Evolutionary conservation across 345 rosid genomes (phyloP), one percentile per base, ranked within the genome.

Genomic region (Lumnitzera racemosa): DNA sequence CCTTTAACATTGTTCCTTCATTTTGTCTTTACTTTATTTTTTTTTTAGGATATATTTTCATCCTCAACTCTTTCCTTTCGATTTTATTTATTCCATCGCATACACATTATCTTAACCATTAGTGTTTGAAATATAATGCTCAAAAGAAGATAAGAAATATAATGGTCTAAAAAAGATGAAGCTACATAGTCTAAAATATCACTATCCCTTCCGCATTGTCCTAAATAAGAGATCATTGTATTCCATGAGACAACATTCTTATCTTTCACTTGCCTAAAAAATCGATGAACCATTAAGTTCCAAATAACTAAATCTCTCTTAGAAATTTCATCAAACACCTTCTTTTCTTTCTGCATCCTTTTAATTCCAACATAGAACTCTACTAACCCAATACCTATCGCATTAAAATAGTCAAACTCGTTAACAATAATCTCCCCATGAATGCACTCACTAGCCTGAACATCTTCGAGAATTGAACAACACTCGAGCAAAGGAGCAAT

Each of bases 211-310:
- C 70, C 65, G 27, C 49, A 17, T 56, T 67, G 64, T 36, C 70
- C 64, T 52, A 67, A 60, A 54, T 65, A 67, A 13, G 70, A 67
- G 16, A 67, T 59, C 41, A 59, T 50, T 13, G 65, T 59, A 61
- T 60, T 67, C 70, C 70, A 59, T 6, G 70, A 67, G 53, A 55
- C 70, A 49, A 59, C 53, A 59, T 67, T 67, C 59, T 41, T 59
- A 17, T 53, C 48, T 0, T 51, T 36, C 70, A 67, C 59, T 24
- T 59, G 31, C 24, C 1, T 20, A 20, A 20, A 20, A 20, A 67
- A 53, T 24, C 70, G 60, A 23, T 50, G 59, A 49, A 67, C 60
- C 59, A 67, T 53, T 49, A 67, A 29, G 59, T 67, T 67, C 59
- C 70, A 67, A 36, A 23, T 65, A 47, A 67, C 49, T 49, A 55